phyloP scores from a whole-genome alignment of 768 basidiomycete species.

The Pholiota molesta region DNA sequence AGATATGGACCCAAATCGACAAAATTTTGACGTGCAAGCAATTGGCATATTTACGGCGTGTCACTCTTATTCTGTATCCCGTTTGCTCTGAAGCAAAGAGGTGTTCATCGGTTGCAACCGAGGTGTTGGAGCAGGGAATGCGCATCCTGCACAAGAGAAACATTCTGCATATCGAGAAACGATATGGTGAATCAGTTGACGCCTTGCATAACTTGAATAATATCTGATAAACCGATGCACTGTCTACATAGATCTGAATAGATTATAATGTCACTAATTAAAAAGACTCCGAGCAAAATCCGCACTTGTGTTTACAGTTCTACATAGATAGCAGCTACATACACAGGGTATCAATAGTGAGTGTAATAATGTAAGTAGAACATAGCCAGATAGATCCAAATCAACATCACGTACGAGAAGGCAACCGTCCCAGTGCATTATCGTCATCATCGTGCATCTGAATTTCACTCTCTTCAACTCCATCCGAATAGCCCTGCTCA shows the following conservation, averaged over 20 bases:
- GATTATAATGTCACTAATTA: neutral
- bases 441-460: slow-evolving; percentile 5
- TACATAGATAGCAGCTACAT: neutral
- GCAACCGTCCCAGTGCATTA: slow-evolving; percentile 16
- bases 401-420: slow-evolving; percentile 7
- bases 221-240: too few species aligned
- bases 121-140: slow-evolving; percentile 5
- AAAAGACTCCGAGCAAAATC: neutral
- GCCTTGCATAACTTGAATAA: too few species aligned
- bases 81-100: slow-evolving; percentile 4
- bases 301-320: neutral
- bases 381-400: neutral
- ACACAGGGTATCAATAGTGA: neutral
- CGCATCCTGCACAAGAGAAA: slow-evolving; percentile 1
- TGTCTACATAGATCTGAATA: neutral
- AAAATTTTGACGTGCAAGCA: slow-evolving; percentile 3
- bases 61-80: slow-evolving; percentile 8
- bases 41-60: slow-evolving; percentile 4
- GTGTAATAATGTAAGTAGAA: neutral
- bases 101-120: neutral
- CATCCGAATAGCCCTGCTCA: neutral
- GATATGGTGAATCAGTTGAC: neutral
- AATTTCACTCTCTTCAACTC: neutral
- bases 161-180: slow-evolving; percentile 8
- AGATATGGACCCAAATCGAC: slow-evolving; percentile 10